Percentiles rank a stretch among this genome's conserved stretches.
These are phyloP conservation scores for Lentinula edodes DNA, from an alignment of 768 basidiomycete species.

Conservation along the genomic window DNA sequence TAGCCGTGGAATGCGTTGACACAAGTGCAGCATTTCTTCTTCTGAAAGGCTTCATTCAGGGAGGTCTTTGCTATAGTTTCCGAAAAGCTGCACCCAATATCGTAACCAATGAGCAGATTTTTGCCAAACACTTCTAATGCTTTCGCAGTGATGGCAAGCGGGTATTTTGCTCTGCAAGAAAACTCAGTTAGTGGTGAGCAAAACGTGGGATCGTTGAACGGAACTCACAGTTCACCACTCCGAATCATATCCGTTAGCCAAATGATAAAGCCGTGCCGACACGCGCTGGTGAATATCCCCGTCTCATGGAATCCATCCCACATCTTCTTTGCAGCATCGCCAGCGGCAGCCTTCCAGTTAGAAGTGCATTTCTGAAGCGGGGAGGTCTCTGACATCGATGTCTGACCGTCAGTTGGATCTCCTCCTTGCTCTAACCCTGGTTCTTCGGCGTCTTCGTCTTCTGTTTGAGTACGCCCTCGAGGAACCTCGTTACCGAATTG, in stretches of 20 bases:
- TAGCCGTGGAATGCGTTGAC: neutral
- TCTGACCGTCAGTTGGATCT: slow-evolving; percentile 4
- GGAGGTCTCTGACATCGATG: neutral
- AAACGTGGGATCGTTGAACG: slow-evolving; percentile 4
- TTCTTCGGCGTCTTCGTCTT: slow-evolving; percentile 11
- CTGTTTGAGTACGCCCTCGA: neutral
- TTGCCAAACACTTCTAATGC: slow-evolving; percentile 8
- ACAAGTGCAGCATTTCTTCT: neutral
- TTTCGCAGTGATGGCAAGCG: slow-evolving; percentile 6
- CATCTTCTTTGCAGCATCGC: too few relatives aligned
- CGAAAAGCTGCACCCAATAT: neutral
- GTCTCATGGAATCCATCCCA: too few relatives aligned
- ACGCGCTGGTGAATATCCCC: slow-evolving; percentile 7
- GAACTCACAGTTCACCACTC: slow-evolving; percentile 20
- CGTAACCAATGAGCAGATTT: slow-evolving; percentile 4
- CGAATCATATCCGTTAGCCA: slow-evolving; percentile 15
- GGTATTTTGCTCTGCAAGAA: slow-evolving; percentile 3
- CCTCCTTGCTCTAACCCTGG: slow-evolving; percentile 6
- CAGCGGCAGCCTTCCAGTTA: too few relatives aligned
- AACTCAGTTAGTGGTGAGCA: neutral
- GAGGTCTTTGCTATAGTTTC: slow-evolving; percentile 9
- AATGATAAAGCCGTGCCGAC: slow-evolving; percentile 15
- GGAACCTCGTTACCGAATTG: slow-evolving; percentile 18
- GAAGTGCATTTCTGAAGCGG: too few relatives aligned
- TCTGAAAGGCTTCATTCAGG: neutral